Percentiles rank a stretch among this genome's conserved stretches.
Conservation (phyloP, 2,329 filamentous ascomycete genomes). For the Sporothrix luriei region DNA sequence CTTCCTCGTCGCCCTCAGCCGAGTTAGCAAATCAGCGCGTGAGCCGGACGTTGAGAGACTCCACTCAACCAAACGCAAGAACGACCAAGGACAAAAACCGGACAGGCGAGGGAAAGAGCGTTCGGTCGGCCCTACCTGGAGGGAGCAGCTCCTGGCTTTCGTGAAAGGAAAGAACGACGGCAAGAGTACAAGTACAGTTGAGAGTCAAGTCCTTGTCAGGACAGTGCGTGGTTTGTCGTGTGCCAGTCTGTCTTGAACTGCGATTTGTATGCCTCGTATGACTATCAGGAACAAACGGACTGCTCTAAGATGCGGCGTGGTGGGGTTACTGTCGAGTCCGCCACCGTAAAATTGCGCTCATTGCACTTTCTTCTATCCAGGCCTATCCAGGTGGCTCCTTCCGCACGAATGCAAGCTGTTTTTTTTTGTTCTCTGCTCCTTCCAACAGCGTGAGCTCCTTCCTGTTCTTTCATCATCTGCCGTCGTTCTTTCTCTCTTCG, state of each 20-base stretch:
- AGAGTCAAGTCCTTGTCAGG: neutral
- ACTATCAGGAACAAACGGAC: slow-evolving; percentile 4
- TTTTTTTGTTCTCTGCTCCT: neutral
- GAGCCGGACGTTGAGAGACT: neutral
- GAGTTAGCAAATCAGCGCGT: slow-evolving; percentile 30
- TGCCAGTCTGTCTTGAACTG: neutral
- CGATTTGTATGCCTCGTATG: neutral
- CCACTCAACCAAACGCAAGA: slow-evolving; percentile 10
- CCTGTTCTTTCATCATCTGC: neutral
- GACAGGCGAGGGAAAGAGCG: slow-evolving; percentile 9
- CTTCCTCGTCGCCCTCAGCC: slow-evolving; percentile 14
- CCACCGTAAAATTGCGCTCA: slow-evolving; percentile 25
- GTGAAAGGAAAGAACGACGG: slow-evolving; percentile 6
- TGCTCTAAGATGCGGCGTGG: slow-evolving; percentile 2
- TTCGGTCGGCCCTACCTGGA: neutral
- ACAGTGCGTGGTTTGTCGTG: slow-evolving; percentile 1
- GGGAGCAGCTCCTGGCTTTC: neutral
- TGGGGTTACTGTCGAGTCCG: slow-evolving; percentile 25
- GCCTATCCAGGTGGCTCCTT: slow-evolving; percentile 10
- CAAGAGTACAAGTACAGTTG: neutral
- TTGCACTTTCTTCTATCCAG: neutral
- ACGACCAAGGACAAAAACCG: neutral
- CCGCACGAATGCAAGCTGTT: slow-evolving; percentile 9
- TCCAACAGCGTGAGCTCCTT: neutral
- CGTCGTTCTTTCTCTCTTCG: neutral